phyloP scores from a whole-genome alignment of 2,329 filamentous ascomycete genomes.

The Plenodomus lindquistii region DNA sequence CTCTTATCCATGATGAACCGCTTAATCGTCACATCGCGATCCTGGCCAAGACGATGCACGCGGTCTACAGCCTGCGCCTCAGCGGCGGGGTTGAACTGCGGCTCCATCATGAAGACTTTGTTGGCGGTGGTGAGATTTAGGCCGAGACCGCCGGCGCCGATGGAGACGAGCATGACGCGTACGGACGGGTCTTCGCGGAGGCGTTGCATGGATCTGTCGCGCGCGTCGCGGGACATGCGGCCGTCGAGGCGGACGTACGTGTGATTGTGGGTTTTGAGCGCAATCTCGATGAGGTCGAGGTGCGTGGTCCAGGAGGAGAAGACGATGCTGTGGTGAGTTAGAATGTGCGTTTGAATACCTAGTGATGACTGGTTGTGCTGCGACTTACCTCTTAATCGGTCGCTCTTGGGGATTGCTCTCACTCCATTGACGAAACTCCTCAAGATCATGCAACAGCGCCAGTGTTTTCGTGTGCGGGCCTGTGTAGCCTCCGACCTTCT shows the following conservation, averaged over 20 bases:
- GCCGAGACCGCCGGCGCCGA: slow-evolving; percentile 87
- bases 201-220: slow-evolving; percentile 72
- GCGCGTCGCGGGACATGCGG: slow-evolving; percentile 76
- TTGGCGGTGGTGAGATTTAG: slow-evolving; percentile 87
- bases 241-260: slow-evolving; percentile 83
- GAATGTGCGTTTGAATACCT: not conserved
- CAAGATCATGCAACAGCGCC: slow-evolving; percentile 75
- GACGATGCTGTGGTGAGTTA: slow-evolving; percentile 63
- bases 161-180: slow-evolving; percentile 85
- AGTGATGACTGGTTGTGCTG: too few relatives aligned
- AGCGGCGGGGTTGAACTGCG: slow-evolving; percentile 93
- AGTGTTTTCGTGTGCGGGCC: slow-evolving; percentile 92
- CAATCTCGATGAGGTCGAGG: slow-evolving; percentile 86
- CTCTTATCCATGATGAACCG: slow-evolving; percentile 88
- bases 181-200: slow-evolving; percentile 75
- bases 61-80: slow-evolving; percentile 95
- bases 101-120: slow-evolving; percentile 95
- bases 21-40: slow-evolving; percentile 80
- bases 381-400: slow-evolving; percentile 70
- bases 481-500: slow-evolving; percentile 68
- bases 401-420: slow-evolving; percentile 64
- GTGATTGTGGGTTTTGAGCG: slow-evolving; percentile 70
- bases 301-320: slow-evolving; percentile 97
- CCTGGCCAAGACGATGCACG: slow-evolving; percentile 70
- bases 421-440: slow-evolving; percentile 66